phyloP scores from a whole-genome alignment of 129 eudicot species.

The Helichrysum umbraculigerum region DNA sequence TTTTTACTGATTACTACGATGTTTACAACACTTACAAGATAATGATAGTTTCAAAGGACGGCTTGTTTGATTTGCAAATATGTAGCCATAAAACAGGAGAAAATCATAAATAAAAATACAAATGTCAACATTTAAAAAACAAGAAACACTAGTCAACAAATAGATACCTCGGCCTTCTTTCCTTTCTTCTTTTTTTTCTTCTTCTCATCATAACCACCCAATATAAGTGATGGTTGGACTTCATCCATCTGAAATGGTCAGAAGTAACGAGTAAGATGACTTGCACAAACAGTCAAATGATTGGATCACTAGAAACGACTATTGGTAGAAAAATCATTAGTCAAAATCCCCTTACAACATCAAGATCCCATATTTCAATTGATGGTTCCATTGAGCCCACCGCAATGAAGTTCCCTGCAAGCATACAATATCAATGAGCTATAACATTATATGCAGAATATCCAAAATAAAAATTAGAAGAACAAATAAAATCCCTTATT shows the following conservation, averaged over 20 bases:
- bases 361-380: constrained; percentile 97
- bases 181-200: constrained; percentile 66
- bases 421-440: constrained; percentile 15
- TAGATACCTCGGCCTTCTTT: constrained; percentile 46
- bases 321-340: neutral
- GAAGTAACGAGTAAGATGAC: neutral
- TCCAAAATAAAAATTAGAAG: neutral
- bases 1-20: too few species aligned
- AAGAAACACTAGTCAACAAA: neutral
- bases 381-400: constrained; percentile 98
- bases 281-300: neutral
- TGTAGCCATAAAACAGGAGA: too few species aligned
- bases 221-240: constrained; percentile 56
- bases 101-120: neutral
- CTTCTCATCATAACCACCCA: constrained; percentile 79
- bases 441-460: neutral
- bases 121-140: neutral
- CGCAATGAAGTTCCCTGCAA: constrained; percentile 80
- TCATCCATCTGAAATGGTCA: constrained; percentile 65
- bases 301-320: neutral
- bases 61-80: neutral
- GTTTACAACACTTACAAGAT: too few species aligned
- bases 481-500: neutral
- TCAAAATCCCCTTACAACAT: constrained; percentile 53
- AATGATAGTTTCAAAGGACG: too few species aligned